Percentiles rank a stretch among this genome's conserved stretches.
Conservation (phyloP, 169 alveolate genomes). For the Cryptosporidium ryanae region DNA sequence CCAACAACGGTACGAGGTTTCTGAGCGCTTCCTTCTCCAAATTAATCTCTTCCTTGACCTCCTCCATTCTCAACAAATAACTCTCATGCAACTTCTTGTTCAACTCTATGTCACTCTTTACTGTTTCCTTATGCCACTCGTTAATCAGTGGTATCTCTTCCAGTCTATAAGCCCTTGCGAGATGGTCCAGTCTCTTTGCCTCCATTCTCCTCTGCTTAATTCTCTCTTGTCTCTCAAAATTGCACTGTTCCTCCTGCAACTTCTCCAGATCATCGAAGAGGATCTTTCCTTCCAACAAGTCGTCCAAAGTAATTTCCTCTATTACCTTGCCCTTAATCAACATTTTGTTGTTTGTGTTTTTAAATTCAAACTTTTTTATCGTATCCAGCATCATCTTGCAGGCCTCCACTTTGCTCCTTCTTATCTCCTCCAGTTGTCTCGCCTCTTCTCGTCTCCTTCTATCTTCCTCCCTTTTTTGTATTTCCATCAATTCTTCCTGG, state of each 20-base stretch:
- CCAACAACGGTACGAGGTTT: slow-evolving; percentile 67
- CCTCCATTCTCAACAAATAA: slow-evolving; percentile 21
- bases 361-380: slow-evolving; percentile 83
- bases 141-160: slow-evolving; percentile 79
- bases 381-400: slow-evolving; percentile 82
- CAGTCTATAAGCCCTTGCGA: slow-evolving; percentile 86
- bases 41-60: slow-evolving; percentile 61
- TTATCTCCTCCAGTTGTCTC: slow-evolving; percentile 79
- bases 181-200: slow-evolving; percentile 87
- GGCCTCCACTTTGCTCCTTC: slow-evolving; percentile 78
- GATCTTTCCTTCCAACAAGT: slow-evolving; percentile 87
- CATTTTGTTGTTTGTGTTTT: slow-evolving; percentile 78
- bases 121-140: slow-evolving; percentile 34
- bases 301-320: slow-evolving; percentile 88
- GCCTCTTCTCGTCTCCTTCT: slow-evolving; percentile 81
- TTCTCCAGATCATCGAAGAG: slow-evolving; percentile 89
- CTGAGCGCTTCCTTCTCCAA: slow-evolving; percentile 76
- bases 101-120: slow-evolving; percentile 43
- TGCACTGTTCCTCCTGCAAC: slow-evolving; percentile 83
- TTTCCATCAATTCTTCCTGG: slow-evolving; percentile 81
- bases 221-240: slow-evolving; percentile 86
- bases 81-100: slow-evolving; percentile 75
- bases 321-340: slow-evolving; percentile 86
- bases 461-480: slow-evolving; percentile 84
- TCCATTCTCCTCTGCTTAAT: slow-evolving; percentile 84